Percentiles rank a stretch among this genome's conserved stretches.
Conservation (phyloP, 805 yeast species). For the Yarrowia deformans region DNA sequence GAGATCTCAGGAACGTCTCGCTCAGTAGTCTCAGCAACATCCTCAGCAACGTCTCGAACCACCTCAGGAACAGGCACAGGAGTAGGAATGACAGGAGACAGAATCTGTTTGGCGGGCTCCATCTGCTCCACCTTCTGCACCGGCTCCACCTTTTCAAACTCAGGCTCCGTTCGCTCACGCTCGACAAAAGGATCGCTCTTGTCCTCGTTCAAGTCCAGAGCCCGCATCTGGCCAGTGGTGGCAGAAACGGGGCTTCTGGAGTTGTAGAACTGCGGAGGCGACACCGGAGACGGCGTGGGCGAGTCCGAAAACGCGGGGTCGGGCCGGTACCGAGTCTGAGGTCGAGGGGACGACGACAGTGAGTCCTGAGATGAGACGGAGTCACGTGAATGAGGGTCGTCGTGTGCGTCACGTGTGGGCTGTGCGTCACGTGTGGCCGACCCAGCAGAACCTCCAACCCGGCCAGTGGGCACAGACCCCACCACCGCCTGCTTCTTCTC, state of each 20-base stretch:
- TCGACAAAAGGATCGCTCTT: slow-evolving; percentile 14
- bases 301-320: slow-evolving; percentile 20
- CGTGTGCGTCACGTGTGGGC: too few relatives aligned
- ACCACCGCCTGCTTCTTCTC: slow-evolving; percentile 33
- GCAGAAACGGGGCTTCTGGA: slow-evolving; percentile 16
- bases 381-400: too few relatives aligned
- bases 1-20: too few relatives aligned
- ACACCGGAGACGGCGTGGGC: slow-evolving; percentile 4
- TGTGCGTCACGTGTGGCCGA: background rate
- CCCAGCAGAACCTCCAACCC: background rate
- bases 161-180: background rate
- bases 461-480: background rate
- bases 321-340: background rate
- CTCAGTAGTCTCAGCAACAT: too few relatives aligned
- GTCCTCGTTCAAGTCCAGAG: background rate
- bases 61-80: slow-evolving; percentile 12
- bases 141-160: background rate
- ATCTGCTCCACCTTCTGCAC: background rate
- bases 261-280: slow-evolving; percentile 27
- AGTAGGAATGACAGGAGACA: slow-evolving; percentile 10
- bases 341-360: background rate
- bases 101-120: background rate
- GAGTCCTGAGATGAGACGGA: background rate
- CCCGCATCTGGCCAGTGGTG: background rate
- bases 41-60: too few relatives aligned